These are phyloP conservation scores for Chlorokybus atmophyticus DNA, from an alignment of 139 green algal species.

Conservation along the genomic window DNA sequence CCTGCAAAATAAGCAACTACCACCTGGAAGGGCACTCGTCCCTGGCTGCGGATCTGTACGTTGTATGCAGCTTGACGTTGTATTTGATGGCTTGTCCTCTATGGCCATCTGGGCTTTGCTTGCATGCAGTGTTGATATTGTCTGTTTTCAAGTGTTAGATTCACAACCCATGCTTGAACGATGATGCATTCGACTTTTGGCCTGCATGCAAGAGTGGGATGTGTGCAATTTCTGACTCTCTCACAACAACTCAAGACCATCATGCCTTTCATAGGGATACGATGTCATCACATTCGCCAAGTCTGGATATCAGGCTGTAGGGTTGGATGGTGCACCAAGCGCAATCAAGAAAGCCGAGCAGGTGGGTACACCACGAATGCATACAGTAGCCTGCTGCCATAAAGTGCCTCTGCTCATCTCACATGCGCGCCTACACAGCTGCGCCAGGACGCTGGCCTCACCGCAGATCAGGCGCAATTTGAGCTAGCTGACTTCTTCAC, in stretches of 20 bases:
- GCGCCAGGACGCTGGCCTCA: not conserved
- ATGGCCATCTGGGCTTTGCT: not conserved
- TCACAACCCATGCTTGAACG: not conserved
- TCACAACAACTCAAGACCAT: slow-evolving; percentile 1
- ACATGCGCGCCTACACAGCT: not conserved
- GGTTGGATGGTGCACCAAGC: slow-evolving; percentile 1
- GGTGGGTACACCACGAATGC: not conserved
- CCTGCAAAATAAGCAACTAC: not conserved
- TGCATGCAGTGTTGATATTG: not conserved
- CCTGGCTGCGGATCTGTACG: slow-evolving; percentile 17
- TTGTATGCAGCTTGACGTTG: not conserved
- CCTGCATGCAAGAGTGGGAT: not conserved
- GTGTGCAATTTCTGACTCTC: not conserved
- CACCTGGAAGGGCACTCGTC: slow-evolving; percentile 10
- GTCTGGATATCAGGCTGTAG: slow-evolving; percentile 5
- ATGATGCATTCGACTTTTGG: not conserved
- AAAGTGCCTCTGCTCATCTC: not conserved
- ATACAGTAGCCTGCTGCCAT: not conserved
- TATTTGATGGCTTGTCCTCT: not conserved
- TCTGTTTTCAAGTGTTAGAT: not conserved
- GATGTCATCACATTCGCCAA: slow-evolving; percentile 10
- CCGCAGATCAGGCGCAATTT: slow-evolving; percentile 4
- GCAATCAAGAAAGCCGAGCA: slow-evolving; percentile 1
- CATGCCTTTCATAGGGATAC: no score
- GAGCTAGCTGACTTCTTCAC: slow-evolving; percentile 9